Evolutionary conservation across 2,329 filamentous ascomycete species (phyloP), one percentile per base, ranked within the genome.

Genomic region (Penicillium sp.): DNA sequence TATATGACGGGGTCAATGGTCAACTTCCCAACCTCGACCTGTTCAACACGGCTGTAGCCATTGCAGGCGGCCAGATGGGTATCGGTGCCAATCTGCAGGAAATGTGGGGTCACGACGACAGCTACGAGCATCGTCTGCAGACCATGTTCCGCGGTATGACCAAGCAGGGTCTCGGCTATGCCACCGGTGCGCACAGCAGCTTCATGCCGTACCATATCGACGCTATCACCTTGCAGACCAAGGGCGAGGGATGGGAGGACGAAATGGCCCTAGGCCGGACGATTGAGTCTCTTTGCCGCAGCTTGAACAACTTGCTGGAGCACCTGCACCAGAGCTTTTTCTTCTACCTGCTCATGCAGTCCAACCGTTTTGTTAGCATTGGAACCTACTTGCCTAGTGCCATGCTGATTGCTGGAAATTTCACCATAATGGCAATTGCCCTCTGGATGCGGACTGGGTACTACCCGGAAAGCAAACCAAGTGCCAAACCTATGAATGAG

Each of bases 291-390:
- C 83, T 94, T 3, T 96, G 96, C 72, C 83, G 94, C 65, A 96
- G 91, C 71, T 78, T 99, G 73, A 99, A 99, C 77, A 99, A 99
- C 69, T 77, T 99, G 55, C 82, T 99, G 32, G 94, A 99, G 75
- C 92, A 99, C 71, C 81, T 99, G 58, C 94, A 99, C 71, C 94
- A 99, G 76, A 97, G 92, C 72, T 99, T 99, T 80, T 99, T 99
- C 82, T 97, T 99, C 77, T 99, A 99, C 72, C 80, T 99, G 49
- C 81, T 99, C 42, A 91, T 97, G 85, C 88, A 95, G 63, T 84
- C 87, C 31, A 90, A 94, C 66, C 86, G 92, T 12, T 99, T 99
- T 70, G 94, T 97, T 64, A 97, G 92, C 74, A 99, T 99, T 60
- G 94, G 94, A 16, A 99, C 93, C 1, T 99, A 99, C 69, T 81